These are phyloP conservation scores for Metschnikowia gruessii DNA, from an alignment of 805 yeast species.

Conservation along the genomic window DNA sequence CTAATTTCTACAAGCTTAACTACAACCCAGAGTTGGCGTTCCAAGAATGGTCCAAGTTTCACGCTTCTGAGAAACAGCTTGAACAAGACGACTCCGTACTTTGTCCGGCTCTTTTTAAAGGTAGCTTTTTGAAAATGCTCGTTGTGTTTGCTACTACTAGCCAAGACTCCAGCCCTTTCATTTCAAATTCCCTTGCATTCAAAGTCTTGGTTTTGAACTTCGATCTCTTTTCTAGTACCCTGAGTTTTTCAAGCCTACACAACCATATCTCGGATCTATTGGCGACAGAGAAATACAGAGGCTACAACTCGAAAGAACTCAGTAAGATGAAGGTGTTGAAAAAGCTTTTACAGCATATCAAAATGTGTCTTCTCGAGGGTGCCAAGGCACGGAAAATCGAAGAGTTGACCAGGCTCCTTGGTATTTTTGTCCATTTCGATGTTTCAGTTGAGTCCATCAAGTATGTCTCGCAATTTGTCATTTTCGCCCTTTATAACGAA, in stretches of 20 bases:
- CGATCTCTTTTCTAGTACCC: conserved; percentile 60
- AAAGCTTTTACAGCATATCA: conserved; percentile 49
- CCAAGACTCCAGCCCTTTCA: conserved; percentile 21
- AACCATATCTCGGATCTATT: conserved; percentile 58
- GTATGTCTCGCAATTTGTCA: conserved; percentile 44
- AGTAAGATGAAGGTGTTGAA: conserved; percentile 49
- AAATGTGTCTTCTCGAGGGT: conserved; percentile 23
- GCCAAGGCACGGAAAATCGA: conserved; percentile 10
- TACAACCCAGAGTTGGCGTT: conserved; percentile 14
- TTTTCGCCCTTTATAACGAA: conserved; percentile 48
- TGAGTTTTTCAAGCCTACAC: conserved; percentile 51
- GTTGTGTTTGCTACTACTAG: background rate
- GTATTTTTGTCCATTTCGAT: conserved; percentile 33
- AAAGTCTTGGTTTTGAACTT: conserved; percentile 48
- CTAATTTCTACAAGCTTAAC: conserved; percentile 44
- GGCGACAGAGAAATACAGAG: conserved; percentile 48
- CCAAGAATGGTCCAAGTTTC: background rate
- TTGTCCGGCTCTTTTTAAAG: background rate
- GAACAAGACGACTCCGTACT: background rate
- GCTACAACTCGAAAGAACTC: conserved; percentile 52
- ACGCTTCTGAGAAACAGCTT: background rate
- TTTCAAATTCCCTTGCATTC: conserved; percentile 57
- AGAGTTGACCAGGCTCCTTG: conserved; percentile 23
- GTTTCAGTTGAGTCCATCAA: conserved; percentile 54
- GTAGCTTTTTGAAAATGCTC: conserved; percentile 3